These are phyloP conservation scores for Pythium dissimile DNA, from an alignment of 352 stramenopile genomes.

Conservation along the genomic window DNA sequence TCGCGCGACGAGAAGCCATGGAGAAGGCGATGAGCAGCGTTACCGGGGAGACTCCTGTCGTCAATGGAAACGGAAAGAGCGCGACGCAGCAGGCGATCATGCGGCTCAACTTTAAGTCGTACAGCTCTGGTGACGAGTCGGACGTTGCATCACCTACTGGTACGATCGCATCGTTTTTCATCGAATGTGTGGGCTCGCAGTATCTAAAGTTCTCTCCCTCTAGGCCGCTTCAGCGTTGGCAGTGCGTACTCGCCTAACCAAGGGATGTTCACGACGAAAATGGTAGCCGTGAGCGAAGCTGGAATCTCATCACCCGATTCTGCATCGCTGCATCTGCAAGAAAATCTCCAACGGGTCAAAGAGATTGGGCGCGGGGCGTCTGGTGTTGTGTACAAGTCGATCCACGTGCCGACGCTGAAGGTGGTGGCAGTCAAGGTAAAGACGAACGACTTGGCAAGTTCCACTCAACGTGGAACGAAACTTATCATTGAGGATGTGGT, in stretches of 20 bases:
- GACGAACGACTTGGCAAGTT: too few species aligned
- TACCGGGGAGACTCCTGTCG: background rate
- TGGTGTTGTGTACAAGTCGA: slow-evolving; percentile 86
- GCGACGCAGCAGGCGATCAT: slow-evolving; percentile 65
- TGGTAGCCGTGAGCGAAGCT: slow-evolving; percentile 77
- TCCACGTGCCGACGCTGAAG: slow-evolving; percentile 90
- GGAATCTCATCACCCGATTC: slow-evolving; percentile 83
- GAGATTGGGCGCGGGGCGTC: slow-evolving; percentile 79
- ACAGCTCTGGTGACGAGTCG: slow-evolving; percentile 68
- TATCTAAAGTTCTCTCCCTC: too few species aligned
- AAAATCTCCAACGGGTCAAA: slow-evolving; percentile 77
- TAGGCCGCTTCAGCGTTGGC: slow-evolving; percentile 58
- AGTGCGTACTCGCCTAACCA: slow-evolving; percentile 86
- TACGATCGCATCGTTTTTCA: slow-evolving; percentile 20
- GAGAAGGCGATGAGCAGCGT: slow-evolving; percentile 42
- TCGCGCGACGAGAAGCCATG: slow-evolving; percentile 72
- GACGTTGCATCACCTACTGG: slow-evolving; percentile 62
- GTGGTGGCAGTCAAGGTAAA: slow-evolving; percentile 86
- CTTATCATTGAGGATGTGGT: background rate
- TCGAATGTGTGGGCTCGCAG: background rate
- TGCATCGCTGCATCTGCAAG: slow-evolving; percentile 72
- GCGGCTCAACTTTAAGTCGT: slow-evolving; percentile 62
- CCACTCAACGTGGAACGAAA: too few species aligned
- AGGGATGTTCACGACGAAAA: slow-evolving; percentile 85
- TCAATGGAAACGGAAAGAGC: slow-evolving; percentile 23